These are phyloP conservation scores for Chlorophyllum brunneum DNA, from an alignment of 768 basidiomycete genomes.

Conservation along the genomic window DNA sequence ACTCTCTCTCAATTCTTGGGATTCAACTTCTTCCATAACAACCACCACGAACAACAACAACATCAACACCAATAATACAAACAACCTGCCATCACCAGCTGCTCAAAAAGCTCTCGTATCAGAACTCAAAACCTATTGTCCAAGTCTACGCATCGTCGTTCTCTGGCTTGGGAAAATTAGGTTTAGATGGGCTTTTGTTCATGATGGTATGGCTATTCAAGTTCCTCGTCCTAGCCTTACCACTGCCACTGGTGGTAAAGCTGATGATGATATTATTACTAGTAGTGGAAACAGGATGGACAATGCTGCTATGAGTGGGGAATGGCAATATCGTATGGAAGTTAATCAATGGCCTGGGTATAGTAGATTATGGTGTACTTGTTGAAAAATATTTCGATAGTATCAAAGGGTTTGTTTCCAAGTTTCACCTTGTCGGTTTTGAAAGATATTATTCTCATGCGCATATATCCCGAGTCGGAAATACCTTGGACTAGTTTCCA, in stretches of 20 bases:
- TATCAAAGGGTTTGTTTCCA: neutral
- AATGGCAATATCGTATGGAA: slow-evolving; percentile 5
- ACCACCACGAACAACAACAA: slow-evolving; percentile 19
- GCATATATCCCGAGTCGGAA: no score
- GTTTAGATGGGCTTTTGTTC: slow-evolving; percentile 21
- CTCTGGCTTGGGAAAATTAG: slow-evolving; percentile 27
- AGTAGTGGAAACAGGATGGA: neutral
- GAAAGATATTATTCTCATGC: neutral
- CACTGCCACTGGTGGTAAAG: neutral
- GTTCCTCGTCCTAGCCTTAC: neutral
- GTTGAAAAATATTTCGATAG: neutral
- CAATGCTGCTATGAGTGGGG: neutral
- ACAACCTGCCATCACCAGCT: neutral
- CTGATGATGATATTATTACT: neutral
- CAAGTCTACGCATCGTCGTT: slow-evolving; percentile 21
- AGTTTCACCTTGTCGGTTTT: neutral
- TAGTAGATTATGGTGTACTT: slow-evolving; percentile 5
- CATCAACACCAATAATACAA: neutral
- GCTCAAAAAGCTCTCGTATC: slow-evolving; percentile 28
- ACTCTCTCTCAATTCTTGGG: neutral
- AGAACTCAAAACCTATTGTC: slow-evolving; percentile 29
- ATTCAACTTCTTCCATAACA: slow-evolving; percentile 21
- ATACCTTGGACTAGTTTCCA: no score
- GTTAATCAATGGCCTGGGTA: slow-evolving; percentile 2
- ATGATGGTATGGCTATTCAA: neutral